A percentile compares a stretch with the other conserved stretches of the same genome.
phyloP scores from a whole-genome alignment of 177 flowering plant species.

The Vitis hybrid region DNA sequence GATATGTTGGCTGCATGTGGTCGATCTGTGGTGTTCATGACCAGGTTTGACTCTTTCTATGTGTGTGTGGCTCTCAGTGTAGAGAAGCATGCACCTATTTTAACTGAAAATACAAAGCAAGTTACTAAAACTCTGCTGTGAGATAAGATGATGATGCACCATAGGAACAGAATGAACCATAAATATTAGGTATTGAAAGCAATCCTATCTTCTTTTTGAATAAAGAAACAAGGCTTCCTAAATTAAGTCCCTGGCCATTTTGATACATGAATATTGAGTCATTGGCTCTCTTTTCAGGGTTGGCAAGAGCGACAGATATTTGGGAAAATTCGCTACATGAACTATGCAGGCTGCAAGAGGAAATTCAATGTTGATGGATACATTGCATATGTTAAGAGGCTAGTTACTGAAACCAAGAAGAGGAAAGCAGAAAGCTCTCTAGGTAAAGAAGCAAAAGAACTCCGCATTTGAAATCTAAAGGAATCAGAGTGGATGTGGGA shows the following conservation, averaged over 20 bases:
- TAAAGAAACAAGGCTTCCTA: too few species aligned
- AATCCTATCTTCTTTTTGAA: too few species aligned
- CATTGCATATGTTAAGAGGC: constrained; percentile 61
- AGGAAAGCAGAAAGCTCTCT: constrained; percentile 49
- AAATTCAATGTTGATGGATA: constrained; percentile 94
- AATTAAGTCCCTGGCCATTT: too few species aligned
- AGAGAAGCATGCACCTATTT: neutral
- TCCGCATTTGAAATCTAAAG: neutral
- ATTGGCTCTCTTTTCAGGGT: constrained; percentile 50
- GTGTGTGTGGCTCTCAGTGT: neutral
- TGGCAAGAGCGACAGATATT: constrained; percentile 88
- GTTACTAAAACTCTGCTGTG: too few species aligned
- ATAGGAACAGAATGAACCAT: too few species aligned
- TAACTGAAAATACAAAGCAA: neutral
- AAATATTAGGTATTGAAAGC: too few species aligned
- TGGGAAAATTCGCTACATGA: constrained; percentile 94
- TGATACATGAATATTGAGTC: neutral
- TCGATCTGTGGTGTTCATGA: constrained; percentile 97
- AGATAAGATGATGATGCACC: too few species aligned
- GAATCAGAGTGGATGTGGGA: too few species aligned
- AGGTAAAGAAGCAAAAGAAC: constrained; percentile 22
- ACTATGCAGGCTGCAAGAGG: constrained; percentile 92
- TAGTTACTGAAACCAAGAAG: constrained; percentile 67
- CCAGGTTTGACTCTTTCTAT: constrained; percentile 52
- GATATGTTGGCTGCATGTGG: constrained; percentile 99